These are phyloP conservation scores for Ogataea nonfermentans DNA, from an alignment of 805 yeast species.

Conservation along the genomic window DNA sequence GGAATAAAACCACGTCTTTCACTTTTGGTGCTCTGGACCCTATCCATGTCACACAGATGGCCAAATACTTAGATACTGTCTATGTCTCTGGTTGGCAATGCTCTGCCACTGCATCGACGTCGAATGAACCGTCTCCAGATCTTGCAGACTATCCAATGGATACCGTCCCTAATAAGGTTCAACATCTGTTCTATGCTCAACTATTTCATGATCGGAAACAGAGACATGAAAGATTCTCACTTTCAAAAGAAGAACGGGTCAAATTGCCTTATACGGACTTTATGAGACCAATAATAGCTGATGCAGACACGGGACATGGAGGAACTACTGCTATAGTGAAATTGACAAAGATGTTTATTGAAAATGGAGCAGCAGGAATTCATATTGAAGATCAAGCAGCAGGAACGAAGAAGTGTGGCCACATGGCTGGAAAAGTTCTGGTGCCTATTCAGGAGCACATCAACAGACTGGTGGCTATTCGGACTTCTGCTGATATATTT, in stretches of 20 bases:
- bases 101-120: conserved; percentile 94
- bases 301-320: conserved; percentile 99
- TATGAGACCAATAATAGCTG: conserved; percentile 93
- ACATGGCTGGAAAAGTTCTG: conserved; percentile 97
- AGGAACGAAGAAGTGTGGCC: conserved; percentile 98
- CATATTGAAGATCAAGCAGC: conserved; percentile 99
- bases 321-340: conserved; percentile 96
- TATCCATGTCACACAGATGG: conserved; percentile 94
- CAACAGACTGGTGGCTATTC: conserved; percentile 87
- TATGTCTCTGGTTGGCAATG: conserved; percentile 99
- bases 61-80: conserved; percentile 86
- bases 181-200: conserved; percentile 95
- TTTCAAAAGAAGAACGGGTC: conserved; percentile 63
- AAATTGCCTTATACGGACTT: conserved; percentile 78
- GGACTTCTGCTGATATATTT: conserved; percentile 92
- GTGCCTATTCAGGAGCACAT: conserved; percentile 98
- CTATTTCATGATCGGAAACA: conserved; percentile 96
- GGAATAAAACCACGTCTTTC: conserved; percentile 70
- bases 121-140: conserved; percentile 98
- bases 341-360: conserved; percentile 92
- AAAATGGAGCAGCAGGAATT: conserved; percentile 98
- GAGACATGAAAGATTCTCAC: conserved; percentile 71
- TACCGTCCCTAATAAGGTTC: conserved; percentile 97
- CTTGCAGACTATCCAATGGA: conserved; percentile 98
- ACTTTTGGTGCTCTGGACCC: conserved; percentile 97